Evolutionary conservation across 2,329 filamentous ascomycete species (phyloP), one percentile per base, ranked within the genome.

Genomic region (Ceratocystis cacaofunesta): DNA sequence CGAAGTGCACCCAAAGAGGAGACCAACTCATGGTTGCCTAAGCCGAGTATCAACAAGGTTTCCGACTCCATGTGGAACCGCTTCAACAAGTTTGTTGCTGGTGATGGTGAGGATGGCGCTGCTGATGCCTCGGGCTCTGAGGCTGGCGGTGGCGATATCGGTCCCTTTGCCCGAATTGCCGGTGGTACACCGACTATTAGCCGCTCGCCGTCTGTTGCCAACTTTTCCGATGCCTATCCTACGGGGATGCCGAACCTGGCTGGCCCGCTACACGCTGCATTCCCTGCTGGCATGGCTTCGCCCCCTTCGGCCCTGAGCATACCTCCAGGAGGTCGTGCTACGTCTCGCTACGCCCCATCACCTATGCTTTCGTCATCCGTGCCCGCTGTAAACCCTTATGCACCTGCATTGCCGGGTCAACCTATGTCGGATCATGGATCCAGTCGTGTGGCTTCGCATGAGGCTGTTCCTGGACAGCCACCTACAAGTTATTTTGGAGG

Each of bases 81-180:
- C 67, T 96, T 99, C 76, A 97, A 92, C 76, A 96, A 91, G 71
- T 99, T 99, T 72, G 91, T 99, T 68, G 86, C 89, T 63, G 95
- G 94, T 15, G 92, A 96, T 67, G 92, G 97, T 65, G 84, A 83
- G 63, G 91, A 95, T 67, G 90, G 95, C 66, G 58, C 61, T n/a
- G 85, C 83, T 66, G 88, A 90, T 63, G 79, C 80, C 43, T 79
- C 79, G 8, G 84, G 82, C 0, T 78, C 78, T 4, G 80, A 80
- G 64, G 84, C 83, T 57, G 79, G 74, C 43, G 82, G 82, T 62
- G 76, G 74, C 22, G 87, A 89, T 67, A 75, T 82, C 63, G 90
- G 91, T 0, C 91, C 90, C 1, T 97, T 99, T 73, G 87, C 89
- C 6, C 87, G 87, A 64, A 84, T 96, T 63, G 81, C 88, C 32